phyloP scores from a whole-genome alignment of 1,139 yeast genomes.

The Taiozyma onychis region DNA sequence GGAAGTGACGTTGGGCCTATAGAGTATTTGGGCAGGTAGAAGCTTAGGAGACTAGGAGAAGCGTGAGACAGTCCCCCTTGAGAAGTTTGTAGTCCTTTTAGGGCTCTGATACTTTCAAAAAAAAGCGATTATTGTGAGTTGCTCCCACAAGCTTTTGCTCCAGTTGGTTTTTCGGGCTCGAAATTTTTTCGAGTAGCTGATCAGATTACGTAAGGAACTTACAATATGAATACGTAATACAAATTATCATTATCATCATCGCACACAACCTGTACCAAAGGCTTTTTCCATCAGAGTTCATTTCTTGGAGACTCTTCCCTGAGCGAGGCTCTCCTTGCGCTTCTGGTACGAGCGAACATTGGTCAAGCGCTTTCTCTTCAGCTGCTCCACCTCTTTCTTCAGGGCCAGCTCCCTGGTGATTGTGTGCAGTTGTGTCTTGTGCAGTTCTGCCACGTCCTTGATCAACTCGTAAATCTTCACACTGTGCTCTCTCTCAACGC shows the following conservation, averaged over 20 bases:
- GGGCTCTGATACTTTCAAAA: not conserved
- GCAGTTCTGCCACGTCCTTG: constrained; percentile 12
- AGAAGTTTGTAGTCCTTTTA: not conserved
- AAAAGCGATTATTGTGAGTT: not conserved
- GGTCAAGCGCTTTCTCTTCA: constrained; percentile 11
- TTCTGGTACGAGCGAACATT: constrained; percentile 9
- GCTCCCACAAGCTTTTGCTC: not conserved
- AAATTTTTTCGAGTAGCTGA: not conserved
- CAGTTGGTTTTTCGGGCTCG: not conserved
- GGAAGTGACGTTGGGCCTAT: not conserved
- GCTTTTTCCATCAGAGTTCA: not conserved
- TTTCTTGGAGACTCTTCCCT: not conserved
- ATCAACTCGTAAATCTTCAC: constrained; percentile 19
- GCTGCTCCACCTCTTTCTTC: constrained; percentile 10
- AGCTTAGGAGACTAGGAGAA: not conserved
- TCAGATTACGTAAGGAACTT: not conserved
- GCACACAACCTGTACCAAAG: not conserved
- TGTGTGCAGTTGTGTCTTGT: not conserved
- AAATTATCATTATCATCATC: not conserved
- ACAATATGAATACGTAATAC: not conserved
- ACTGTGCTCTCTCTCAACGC: constrained; percentile 22
- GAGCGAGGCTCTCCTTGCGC: constrained; percentile 16
- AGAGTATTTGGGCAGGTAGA: not conserved
- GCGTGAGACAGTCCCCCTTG: not conserved
- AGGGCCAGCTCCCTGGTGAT: constrained; percentile 6